Conservation (phyloP, 2,329 filamentous ascomycete genomes). For the Ceratocystis papillata region DNA sequence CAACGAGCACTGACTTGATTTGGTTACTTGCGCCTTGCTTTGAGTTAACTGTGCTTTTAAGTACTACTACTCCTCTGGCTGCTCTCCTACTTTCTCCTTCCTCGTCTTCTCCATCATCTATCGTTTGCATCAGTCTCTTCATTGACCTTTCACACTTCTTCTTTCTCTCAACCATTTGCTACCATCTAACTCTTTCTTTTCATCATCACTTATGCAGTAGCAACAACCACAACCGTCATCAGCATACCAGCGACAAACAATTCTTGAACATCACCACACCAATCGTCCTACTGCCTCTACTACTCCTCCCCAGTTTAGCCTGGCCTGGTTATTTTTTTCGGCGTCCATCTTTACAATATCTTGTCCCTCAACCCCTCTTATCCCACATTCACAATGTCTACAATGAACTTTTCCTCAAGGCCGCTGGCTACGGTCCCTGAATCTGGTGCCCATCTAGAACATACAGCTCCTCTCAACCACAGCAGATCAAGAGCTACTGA, state of each 20-base stretch:
- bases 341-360: not conserved
- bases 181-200: not conserved
- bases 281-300: too few species aligned
- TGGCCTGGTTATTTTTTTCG: not conserved
- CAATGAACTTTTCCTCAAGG: slow-evolving; percentile 9
- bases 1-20: slow-evolving; percentile 6
- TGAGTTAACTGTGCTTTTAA: not conserved
- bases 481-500: slow-evolving; percentile 21
- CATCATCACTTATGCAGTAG: not conserved
- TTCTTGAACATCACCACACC: not conserved
- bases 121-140: not conserved
- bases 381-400: slow-evolving; percentile 9
- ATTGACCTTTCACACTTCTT: slow-evolving; percentile 1
- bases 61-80: not conserved
- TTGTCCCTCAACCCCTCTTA: not conserved
- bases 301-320: not conserved
- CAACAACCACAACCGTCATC: not conserved
- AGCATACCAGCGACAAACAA: not conserved
- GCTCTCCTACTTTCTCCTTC: not conserved
- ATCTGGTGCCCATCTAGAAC: slow-evolving; percentile 11
- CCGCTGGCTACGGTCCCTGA: slow-evolving; percentile 17
- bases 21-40: not conserved
- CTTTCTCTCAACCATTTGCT: not conserved
- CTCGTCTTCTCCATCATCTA: not conserved
- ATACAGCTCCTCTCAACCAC: slow-evolving; percentile 15